phyloP scores from a whole-genome alignment of 768 basidiomycete species.

The Termitomyces sp. region DNA sequence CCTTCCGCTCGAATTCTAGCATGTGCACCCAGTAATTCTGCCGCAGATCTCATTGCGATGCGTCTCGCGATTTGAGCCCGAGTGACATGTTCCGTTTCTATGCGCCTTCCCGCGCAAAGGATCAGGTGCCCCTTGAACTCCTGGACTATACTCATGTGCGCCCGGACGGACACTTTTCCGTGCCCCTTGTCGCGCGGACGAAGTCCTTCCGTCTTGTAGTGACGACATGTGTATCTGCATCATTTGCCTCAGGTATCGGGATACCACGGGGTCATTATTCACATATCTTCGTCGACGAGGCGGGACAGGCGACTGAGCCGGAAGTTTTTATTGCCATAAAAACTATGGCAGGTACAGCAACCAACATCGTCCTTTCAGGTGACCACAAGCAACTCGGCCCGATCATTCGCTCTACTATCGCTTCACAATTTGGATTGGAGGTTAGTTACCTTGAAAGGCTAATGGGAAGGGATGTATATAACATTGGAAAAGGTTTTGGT shows the following conservation, averaged over 20 bases:
- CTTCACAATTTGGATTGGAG: slow-evolving; percentile 50
- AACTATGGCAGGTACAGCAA: slow-evolving; percentile 45
- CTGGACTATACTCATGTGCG: slow-evolving; percentile 27
- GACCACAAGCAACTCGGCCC: slow-evolving; percentile 73
- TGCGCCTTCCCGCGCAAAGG: slow-evolving; percentile 42
- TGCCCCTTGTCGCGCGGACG: slow-evolving; percentile 31
- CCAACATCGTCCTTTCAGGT: slow-evolving; percentile 59
- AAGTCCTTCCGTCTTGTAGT: slow-evolving; percentile 50
- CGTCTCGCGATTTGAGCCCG: slow-evolving; percentile 28
- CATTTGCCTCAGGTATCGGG: slow-evolving; percentile 49
- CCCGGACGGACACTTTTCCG: slow-evolving; percentile 31
- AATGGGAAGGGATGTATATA: slow-evolving; percentile 42
- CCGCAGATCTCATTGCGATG: slow-evolving; percentile 52
- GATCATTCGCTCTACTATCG: slow-evolving; percentile 54
- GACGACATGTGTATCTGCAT: slow-evolving; percentile 59
- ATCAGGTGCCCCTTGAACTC: slow-evolving; percentile 40
- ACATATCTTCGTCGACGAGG: slow-evolving; percentile 70
- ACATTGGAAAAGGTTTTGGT: slow-evolving; percentile 23
- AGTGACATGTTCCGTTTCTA: slow-evolving; percentile 51
- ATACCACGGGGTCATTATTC: slow-evolving; percentile 56
- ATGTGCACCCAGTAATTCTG: slow-evolving; percentile 62
- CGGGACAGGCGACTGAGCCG: slow-evolving; percentile 67
- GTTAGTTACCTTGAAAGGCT: slow-evolving; percentile 58
- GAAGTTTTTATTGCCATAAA: slow-evolving; percentile 61
- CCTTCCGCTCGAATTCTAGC: slow-evolving; percentile 43